Evolutionary conservation across 768 basidiomycete species (phyloP).

Genomic region (Leccinum imitatum): DNA sequence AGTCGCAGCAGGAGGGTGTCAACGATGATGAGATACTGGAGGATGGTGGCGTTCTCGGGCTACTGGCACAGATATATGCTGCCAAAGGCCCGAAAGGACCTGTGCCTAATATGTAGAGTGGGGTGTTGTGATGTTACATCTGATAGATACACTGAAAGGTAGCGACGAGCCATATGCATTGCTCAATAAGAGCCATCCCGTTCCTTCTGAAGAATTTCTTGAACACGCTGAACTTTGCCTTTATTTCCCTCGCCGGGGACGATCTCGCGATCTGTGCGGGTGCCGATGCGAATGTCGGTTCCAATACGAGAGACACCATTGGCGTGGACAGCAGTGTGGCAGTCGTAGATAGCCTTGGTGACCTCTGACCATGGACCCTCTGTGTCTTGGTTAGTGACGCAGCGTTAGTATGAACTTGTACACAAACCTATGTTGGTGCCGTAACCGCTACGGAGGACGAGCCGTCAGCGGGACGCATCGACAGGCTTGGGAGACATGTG

Average conservation of each 20-base stretch:
- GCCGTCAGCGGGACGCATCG: slow-evolving; percentile 35
- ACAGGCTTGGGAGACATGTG: slow-evolving; percentile 2
- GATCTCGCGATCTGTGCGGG: slow-evolving; percentile 70
- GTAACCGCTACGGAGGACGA: slow-evolving; percentile 59
- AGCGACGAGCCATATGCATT: neutral
- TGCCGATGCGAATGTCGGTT: slow-evolving; percentile 95
- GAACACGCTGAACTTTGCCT: slow-evolving; percentile 76
- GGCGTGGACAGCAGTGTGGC: slow-evolving; percentile 83
- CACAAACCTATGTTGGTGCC: slow-evolving; percentile 81
- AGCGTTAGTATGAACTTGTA: neutral
- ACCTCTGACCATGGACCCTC: slow-evolving; percentile 90
- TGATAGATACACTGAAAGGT: neutral
- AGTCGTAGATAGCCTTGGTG: slow-evolving; percentile 83
- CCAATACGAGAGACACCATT: slow-evolving; percentile 74
- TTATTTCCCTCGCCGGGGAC: slow-evolving; percentile 70
- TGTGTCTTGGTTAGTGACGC: slow-evolving; percentile 10
- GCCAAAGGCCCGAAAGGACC: slow-evolving; percentile 47
- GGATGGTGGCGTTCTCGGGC: slow-evolving; percentile 82
- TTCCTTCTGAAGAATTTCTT: slow-evolving; percentile 64
- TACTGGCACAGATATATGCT: slow-evolving; percentile 86
- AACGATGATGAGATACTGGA: slow-evolving; percentile 66
- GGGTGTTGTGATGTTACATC: neutral
- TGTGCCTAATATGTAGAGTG: slow-evolving; percentile 42
- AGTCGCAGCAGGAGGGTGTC: slow-evolving; percentile 45
- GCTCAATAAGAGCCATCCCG: slow-evolving; percentile 3